Evolutionary conservation across 1,284 basidiomycete species (phyloP), one percentile per base, ranked within the genome.

Genomic region (Cutaneotrichosporon mucoides): DNA sequence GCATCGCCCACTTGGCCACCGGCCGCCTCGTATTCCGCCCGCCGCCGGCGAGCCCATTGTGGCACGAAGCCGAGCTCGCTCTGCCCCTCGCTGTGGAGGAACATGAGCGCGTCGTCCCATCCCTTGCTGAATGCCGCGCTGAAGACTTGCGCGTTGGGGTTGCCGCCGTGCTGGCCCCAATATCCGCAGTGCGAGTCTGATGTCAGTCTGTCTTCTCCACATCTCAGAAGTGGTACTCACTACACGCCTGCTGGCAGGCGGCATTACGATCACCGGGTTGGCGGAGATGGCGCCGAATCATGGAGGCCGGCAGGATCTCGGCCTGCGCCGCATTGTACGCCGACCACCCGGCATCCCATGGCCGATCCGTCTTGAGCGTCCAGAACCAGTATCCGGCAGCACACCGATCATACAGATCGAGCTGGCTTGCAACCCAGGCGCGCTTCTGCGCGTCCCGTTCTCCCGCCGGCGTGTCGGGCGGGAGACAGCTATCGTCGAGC

Each of bases 311-410:
- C 63, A 88, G 82, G 12, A 88, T 84, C 8, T 86, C 85, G 1
- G 81, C 81, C 46, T 82, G 82, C 0, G 86, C 82, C 0, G 88
- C 87, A 71, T 90, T 86, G 62, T 83, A 81, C 41, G 89, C 83
- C 47, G 85, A 84, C 90, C 91, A 93, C 1, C 89, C 89, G 2
- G 82, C 83, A 72, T 92, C 89, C 63, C 86, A 85, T 3, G 73
- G 76, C 6, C 81, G 76, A 56, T 86, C 83, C 74, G 92, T 91
- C 81, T 88, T 90, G 73, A 86, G 88, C 44, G 89, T 92, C 92
- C 91, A 95, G 76, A 88, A 93, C 79, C 86, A 93, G 83, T 84
- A 89, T 3, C 91, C 91, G 0, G 84, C 85, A 59, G 88, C 87
- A 40, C 79, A 73, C 56, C 77, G 74, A 64, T 92, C 88, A 64